Evolutionary conservation across 2,329 filamentous ascomycete genomes (phyloP).

Genomic region (Grosmannia penicillata): DNA sequence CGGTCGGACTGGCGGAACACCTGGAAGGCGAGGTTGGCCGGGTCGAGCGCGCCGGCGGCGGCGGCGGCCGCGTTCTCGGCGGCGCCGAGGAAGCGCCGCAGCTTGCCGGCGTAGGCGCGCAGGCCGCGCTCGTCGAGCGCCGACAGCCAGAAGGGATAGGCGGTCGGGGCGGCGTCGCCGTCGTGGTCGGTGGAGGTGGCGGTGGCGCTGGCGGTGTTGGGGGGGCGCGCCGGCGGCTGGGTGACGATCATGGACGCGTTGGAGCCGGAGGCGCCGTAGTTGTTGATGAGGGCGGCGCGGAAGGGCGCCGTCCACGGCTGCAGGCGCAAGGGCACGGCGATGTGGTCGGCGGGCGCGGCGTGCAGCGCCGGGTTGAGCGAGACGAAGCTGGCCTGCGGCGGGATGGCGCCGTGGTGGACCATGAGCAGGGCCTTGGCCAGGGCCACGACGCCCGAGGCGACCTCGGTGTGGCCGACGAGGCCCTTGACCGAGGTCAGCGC

Average conservation of each 20-base stretch:
- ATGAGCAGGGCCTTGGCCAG: slow-evolving; percentile 19
- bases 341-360: slow-evolving; percentile 7
- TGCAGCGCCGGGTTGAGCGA: slow-evolving; percentile 15
- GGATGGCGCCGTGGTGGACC: slow-evolving; percentile 14
- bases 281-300: slow-evolving; percentile 17
- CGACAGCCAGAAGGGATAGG: slow-evolving; percentile 3
- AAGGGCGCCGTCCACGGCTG: slow-evolving; percentile 11
- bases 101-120: not conserved
- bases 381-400: slow-evolving; percentile 19
- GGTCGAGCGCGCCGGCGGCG: slow-evolving; percentile 10
- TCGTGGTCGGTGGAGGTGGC: not conserved
- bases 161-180: not conserved
- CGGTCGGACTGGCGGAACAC: slow-evolving; percentile 17
- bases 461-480: slow-evolving; percentile 19
- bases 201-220: not conserved
- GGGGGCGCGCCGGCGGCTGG: not conserved
- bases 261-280: slow-evolving; percentile 20
- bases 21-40: slow-evolving; percentile 19
- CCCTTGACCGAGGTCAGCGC: slow-evolving; percentile 19
- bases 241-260: slow-evolving; percentile 15
- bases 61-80: not conserved
- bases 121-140: slow-evolving; percentile 4
- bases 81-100: not conserved
- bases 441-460: slow-evolving; percentile 15
- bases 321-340: slow-evolving; percentile 9